Conservation (phyloP, 352 stramenopile genomes). For the Phytophthora pistaciae region DNA sequence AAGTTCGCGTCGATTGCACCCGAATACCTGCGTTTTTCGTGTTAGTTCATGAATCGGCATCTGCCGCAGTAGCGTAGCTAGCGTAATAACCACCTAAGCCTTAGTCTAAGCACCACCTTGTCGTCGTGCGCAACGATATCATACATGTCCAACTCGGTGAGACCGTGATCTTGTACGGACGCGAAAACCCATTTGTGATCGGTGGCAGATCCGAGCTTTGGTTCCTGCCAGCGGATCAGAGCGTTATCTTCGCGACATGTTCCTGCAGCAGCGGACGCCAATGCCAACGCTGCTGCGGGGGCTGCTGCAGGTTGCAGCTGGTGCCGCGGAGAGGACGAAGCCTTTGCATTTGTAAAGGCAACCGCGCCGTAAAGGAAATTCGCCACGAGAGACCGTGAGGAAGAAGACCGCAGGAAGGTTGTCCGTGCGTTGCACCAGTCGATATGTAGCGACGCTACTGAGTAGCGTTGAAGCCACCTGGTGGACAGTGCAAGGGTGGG, state of each 20-base stretch:
- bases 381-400: background rate
- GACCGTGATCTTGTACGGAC: background rate
- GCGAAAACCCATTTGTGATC: background rate
- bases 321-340: background rate
- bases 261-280: background rate
- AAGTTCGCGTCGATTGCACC: background rate
- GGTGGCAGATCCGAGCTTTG: background rate
- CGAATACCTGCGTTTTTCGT: constrained; percentile 3
- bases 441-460: constrained; percentile 1
- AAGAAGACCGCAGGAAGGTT: background rate
- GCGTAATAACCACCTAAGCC: constrained; percentile 1
- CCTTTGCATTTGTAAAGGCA: constrained; percentile 4
- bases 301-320: background rate
- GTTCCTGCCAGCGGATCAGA: background rate
- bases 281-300: background rate
- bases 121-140: background rate
- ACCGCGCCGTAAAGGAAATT: background rate
- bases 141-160: background rate
- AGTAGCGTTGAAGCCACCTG: constrained; percentile 15
- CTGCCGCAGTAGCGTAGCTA: background rate
- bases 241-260: constrained; percentile 11
- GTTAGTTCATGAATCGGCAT: background rate
- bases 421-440: background rate
- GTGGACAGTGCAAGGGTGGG: background rate
- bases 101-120: background rate